These are phyloP conservation scores for Kwoniella sp. DNA, from an alignment of 768 basidiomycete genomes.

Conservation along the genomic window DNA sequence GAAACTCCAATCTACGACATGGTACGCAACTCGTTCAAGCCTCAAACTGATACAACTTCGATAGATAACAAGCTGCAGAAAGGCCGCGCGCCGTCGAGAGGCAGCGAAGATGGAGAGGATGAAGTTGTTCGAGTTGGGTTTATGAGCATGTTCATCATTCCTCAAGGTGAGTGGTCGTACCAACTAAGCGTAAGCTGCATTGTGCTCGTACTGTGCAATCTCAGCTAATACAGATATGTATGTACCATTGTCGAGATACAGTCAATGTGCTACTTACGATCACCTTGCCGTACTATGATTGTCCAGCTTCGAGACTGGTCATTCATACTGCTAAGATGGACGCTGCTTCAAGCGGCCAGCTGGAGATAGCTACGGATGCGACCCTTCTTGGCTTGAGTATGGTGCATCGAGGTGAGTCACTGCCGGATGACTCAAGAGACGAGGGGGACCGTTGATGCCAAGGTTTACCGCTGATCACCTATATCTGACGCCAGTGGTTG, in stretches of 20 bases:
- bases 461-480: too few species aligned
- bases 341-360: background rate
- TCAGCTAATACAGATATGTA: too few species aligned
- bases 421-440: too few species aligned
- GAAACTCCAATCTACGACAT: slow-evolving; percentile 6
- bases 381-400: slow-evolving; percentile 6
- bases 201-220: too few species aligned
- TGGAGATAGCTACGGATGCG: background rate
- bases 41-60: too few species aligned
- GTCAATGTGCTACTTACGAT: slow-evolving; percentile 6
- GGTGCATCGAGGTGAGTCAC: slow-evolving; percentile 5
- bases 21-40: background rate
- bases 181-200: background rate
- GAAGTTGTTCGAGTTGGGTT: slow-evolving; percentile 3
- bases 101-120: background rate
- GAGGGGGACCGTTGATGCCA: too few species aligned
- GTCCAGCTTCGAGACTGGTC: slow-evolving; percentile 1
- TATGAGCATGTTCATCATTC: slow-evolving; percentile 10
- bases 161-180: background rate
- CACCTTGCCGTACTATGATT: slow-evolving; percentile 5
- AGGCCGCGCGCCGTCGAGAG: too few species aligned
- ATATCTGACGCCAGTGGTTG: background rate
- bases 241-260: too few species aligned
- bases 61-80: too few species aligned
- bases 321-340: background rate